Conservation (phyloP, 163 green algal species). For the Chlorella variabilis region DNA sequence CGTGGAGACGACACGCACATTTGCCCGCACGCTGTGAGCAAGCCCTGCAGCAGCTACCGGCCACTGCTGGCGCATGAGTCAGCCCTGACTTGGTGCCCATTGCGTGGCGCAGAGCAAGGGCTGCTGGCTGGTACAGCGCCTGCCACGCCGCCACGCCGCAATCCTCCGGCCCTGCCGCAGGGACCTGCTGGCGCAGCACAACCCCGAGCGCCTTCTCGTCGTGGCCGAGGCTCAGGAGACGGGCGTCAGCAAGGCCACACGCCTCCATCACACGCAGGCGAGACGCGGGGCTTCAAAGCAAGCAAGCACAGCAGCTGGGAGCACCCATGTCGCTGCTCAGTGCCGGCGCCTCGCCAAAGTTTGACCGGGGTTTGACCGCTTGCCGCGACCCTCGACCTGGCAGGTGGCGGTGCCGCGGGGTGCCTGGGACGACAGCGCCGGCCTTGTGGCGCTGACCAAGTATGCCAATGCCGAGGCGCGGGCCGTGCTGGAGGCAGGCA, state of each 20-base stretch:
- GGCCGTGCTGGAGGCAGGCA: background rate
- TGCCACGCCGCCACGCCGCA: too few species aligned
- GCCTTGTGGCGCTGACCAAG: constrained; percentile 36
- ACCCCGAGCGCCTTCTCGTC: constrained; percentile 28
- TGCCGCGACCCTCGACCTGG: background rate
- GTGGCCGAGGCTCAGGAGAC: background rate
- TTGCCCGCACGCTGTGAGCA: constrained; percentile 40
- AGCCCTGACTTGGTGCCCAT: background rate
- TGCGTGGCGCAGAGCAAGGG: too few species aligned
- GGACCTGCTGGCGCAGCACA: constrained; percentile 25
- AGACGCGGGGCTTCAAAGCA: background rate
- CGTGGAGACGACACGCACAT: constrained; percentile 43
- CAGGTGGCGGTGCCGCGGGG: constrained; percentile 44
- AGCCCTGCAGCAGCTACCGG: too few species aligned
- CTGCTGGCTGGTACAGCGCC: too few species aligned
- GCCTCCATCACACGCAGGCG: background rate
- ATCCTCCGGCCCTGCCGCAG: constrained; percentile 12
- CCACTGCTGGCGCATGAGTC: too few species aligned
- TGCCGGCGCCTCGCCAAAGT: background rate
- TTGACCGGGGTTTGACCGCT: constrained; percentile 3
- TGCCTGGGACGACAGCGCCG: constrained; percentile 66
- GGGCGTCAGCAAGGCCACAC: background rate
- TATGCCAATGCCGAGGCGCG: constrained; percentile 23
- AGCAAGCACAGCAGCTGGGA: background rate
- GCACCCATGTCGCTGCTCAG: too few species aligned